Evolutionary conservation across 805 yeast species (phyloP).

Genomic region (Nakazawaea holstii): DNA sequence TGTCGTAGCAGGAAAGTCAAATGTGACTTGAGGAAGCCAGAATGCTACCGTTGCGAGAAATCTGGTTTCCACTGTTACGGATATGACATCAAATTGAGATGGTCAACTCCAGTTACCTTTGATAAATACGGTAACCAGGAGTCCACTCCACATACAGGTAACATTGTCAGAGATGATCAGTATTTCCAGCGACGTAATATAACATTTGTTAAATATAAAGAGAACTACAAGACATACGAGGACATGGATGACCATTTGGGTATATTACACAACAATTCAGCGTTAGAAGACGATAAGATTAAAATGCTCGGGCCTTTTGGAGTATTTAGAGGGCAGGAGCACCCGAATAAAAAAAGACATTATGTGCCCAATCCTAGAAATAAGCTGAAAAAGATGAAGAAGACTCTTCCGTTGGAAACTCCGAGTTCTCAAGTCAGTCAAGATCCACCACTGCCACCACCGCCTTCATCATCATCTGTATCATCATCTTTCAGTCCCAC

Average conservation of each 20-base stretch:
- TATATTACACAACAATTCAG: conserved; percentile 42
- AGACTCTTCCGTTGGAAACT: no score
- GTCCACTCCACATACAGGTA: conserved; percentile 16
- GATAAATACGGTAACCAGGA: conserved; percentile 39
- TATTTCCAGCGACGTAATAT: conserved; percentile 66
- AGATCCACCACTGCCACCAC: background rate
- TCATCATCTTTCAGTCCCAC: conserved; percentile 2
- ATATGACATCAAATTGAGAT: conserved; percentile 72
- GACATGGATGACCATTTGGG: conserved; percentile 74
- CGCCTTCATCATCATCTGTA: background rate
- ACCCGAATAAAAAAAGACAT: conserved; percentile 11
- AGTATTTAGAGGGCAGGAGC: conserved; percentile 51
- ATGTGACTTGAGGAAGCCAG: conserved; percentile 70
- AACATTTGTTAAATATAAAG: conserved; percentile 66
- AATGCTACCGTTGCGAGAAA: conserved; percentile 65
- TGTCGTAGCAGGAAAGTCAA: conserved; percentile 77
- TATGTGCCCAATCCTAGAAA: conserved; percentile 15
- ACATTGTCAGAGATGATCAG: conserved; percentile 33
- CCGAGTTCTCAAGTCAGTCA: no score
- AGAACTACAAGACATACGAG: conserved; percentile 63
- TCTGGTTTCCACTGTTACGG: conserved; percentile 74
- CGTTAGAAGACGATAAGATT: conserved; percentile 38
- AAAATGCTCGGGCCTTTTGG: conserved; percentile 76
- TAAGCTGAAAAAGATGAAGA: conserved; percentile 10
- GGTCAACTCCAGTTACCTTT: conserved; percentile 59